Evolutionary conservation across 495 filamentous ascomycete genomes (phyloP).

Genomic region (Jackrogersella minutella): DNA sequence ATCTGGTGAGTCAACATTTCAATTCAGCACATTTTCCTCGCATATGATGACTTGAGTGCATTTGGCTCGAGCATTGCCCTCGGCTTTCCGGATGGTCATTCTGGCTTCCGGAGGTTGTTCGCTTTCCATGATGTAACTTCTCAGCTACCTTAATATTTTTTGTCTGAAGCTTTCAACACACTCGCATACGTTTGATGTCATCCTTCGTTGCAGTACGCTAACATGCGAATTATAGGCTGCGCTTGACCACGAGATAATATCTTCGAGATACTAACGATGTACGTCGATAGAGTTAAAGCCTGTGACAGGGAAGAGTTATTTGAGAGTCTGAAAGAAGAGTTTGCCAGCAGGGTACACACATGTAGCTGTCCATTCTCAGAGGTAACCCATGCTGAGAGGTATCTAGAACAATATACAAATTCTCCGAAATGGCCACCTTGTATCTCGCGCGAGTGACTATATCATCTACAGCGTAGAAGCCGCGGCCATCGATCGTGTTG

Average conservation of each 20-base stretch:
- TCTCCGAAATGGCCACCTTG: constrained; percentile 89
- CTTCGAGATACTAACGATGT: constrained; percentile 17
- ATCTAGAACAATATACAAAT: constrained; percentile 76
- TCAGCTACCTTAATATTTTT: constrained; percentile 92
- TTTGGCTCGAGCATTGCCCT: constrained; percentile 97
- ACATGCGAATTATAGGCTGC: constrained; percentile 15
- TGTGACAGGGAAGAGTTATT: constrained; percentile 90
- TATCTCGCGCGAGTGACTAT: constrained; percentile 92
- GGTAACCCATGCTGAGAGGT: constrained; percentile 64
- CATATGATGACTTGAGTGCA: constrained; percentile 99
- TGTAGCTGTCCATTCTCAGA: constrained; percentile 44
- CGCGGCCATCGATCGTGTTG: constrained; percentile 83
- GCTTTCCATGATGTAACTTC: constrained; percentile 94
- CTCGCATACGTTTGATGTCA: constrained; percentile 27
- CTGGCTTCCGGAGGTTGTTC: constrained; percentile 44
- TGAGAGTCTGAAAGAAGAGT: constrained; percentile 78
- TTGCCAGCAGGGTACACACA: constrained; percentile 69
- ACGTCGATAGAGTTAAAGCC: constrained; percentile 78
- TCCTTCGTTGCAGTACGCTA: constrained; percentile 5
- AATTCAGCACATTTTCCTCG: constrained; percentile 36
- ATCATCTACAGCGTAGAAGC: constrained; percentile 99
- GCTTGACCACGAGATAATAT: constrained; percentile 7
- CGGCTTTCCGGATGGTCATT: constrained; percentile 50
- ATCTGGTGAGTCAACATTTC: constrained; percentile 36
- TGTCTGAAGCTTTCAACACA: constrained; percentile 72